These are phyloP conservation scores for Wickerhamia fluorescens DNA, from an alignment of 805 yeast species.

Conservation along the genomic window DNA sequence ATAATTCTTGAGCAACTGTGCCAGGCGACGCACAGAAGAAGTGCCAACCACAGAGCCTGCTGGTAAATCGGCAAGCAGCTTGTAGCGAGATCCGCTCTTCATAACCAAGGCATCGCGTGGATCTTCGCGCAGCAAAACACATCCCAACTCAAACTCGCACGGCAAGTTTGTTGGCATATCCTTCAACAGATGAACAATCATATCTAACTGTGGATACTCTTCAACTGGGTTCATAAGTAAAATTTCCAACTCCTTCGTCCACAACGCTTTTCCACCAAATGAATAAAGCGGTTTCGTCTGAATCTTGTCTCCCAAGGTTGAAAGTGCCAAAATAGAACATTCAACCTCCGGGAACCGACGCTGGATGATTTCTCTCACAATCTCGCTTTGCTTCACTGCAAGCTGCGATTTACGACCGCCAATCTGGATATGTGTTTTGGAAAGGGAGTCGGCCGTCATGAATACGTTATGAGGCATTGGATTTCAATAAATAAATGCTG, in stretches of 20 bases:
- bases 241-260: slow-evolving; percentile 94
- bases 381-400: slow-evolving; percentile 82
- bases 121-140: slow-evolving; percentile 80
- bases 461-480: too few relatives aligned
- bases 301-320: slow-evolving; percentile 87
- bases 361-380: slow-evolving; percentile 56
- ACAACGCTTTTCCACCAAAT: slow-evolving; percentile 91
- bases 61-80: slow-evolving; percentile 67
- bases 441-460: slow-evolving; percentile 5
- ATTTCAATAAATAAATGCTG: not conserved
- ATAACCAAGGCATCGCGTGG: slow-evolving; percentile 90
- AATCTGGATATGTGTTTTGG: slow-evolving; percentile 38
- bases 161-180: slow-evolving; percentile 91
- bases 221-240: slow-evolving; percentile 59
- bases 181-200: slow-evolving; percentile 89
- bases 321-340: slow-evolving; percentile 73
- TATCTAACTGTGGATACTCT: slow-evolving; percentile 61
- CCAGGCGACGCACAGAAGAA: slow-evolving; percentile 87
- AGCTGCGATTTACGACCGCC: slow-evolving; percentile 88
- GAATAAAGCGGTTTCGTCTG: slow-evolving; percentile 82
- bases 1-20: slow-evolving; percentile 73
- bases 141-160: slow-evolving; percentile 82
- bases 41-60: slow-evolving; percentile 87
- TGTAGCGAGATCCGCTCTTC: slow-evolving; percentile 58
- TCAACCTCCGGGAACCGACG: slow-evolving; percentile 53